A percentile compares a stretch with the other conserved stretches of the same genome.
phyloP scores from a whole-genome alignment of 257 asterid species.

The Nicotiana undulata region DNA sequence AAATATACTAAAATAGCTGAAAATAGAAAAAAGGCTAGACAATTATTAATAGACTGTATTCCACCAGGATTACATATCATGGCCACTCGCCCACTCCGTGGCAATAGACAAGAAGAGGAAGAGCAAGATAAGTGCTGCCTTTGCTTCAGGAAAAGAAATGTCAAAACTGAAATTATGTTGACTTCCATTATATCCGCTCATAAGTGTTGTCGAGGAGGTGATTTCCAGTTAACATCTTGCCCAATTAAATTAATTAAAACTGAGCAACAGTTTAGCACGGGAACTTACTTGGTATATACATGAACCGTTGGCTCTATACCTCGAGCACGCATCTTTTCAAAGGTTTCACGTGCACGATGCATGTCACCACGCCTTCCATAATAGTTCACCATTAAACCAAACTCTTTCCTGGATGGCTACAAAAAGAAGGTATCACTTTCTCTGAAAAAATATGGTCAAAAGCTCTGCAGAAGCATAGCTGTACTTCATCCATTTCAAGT shows the following conservation, averaged over 20 bases:
- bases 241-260: neutral
- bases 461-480: neutral
- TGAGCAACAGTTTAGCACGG: conserved; percentile 14
- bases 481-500: neutral
- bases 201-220: neutral
- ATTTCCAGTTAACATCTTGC: neutral
- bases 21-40: neutral
- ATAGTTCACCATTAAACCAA: conserved; percentile 86
- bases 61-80: neutral
- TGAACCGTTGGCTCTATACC: conserved; percentile 92
- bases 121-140: neutral
- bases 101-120: neutral
- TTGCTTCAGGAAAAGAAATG: neutral
- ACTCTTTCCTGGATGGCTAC: conserved; percentile 98
- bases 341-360: conserved; percentile 95
- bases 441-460: conserved; percentile 9
- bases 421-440: conserved; percentile 23
- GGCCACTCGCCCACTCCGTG: neutral
- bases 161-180: neutral
- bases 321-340: conserved; percentile 92
- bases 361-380: conserved; percentile 93
- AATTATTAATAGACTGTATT: neutral
- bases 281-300: conserved; percentile 79
- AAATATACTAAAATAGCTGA: neutral
- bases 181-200: neutral